Evolutionary conservation across 768 basidiomycete species (phyloP).

Genomic region (Lentinus tigrinus): DNA sequence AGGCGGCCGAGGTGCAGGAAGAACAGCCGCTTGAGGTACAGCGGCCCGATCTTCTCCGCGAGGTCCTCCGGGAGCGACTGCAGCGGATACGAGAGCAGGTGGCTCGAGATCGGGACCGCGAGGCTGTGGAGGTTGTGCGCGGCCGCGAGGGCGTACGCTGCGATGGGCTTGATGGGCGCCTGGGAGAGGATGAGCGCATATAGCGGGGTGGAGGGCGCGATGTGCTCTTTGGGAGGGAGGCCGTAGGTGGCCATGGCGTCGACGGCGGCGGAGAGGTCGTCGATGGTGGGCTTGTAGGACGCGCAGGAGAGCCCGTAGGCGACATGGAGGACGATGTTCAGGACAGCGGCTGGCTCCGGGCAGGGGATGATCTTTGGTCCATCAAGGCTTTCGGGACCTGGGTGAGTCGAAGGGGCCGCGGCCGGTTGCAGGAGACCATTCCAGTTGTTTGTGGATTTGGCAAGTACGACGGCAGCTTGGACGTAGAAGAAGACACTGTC

Average conservation of each 20-base stretch:
- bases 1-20: slow-evolving; percentile 37
- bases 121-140: slow-evolving; percentile 33
- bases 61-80: slow-evolving; percentile 35
- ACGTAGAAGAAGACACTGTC: slow-evolving; percentile 33
- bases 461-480: slow-evolving; percentile 20
- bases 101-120: slow-evolving; percentile 36
- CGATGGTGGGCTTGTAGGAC: slow-evolving; percentile 25
- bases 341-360: slow-evolving; percentile 25
- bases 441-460: slow-evolving; percentile 27
- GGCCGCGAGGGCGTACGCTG: slow-evolving; percentile 43
- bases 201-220: slow-evolving; percentile 29
- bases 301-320: slow-evolving; percentile 30
- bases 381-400: slow-evolving; percentile 23
- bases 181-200: slow-evolving; percentile 33
- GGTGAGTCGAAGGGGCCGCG: slow-evolving; percentile 5
- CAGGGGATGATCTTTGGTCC: slow-evolving; percentile 18
- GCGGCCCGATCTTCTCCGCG: slow-evolving; percentile 37
- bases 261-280: slow-evolving; percentile 23
- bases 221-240: slow-evolving; percentile 15
- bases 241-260: slow-evolving; percentile 27
- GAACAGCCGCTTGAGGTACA: slow-evolving; percentile 41
- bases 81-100: slow-evolving; percentile 36
- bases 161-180: slow-evolving; percentile 35
- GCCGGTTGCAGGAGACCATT: too few species aligned
- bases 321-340: slow-evolving; percentile 34